Conservation (phyloP, 345 rosid species). For the Pugionium dolabratum region DNA sequence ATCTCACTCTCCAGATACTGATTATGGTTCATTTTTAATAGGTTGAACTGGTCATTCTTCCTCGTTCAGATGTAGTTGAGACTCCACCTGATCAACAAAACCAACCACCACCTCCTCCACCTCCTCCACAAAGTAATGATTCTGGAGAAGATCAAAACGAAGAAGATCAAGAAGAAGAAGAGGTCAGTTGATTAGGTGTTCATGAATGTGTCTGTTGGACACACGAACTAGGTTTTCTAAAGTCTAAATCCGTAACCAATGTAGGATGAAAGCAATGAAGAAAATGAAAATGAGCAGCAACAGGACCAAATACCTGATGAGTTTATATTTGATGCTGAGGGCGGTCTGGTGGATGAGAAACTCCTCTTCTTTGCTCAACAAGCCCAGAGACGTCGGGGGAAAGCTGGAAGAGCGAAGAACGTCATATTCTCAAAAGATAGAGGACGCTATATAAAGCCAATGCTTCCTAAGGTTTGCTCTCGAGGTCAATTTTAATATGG, state of each 20-base stretch:
- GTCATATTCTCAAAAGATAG: conserved; percentile 95
- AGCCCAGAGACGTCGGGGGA: conserved; percentile 84
- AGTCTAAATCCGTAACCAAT: conserved; percentile 29
- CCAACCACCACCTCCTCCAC: conserved; percentile 96
- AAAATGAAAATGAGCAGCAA: conserved; percentile 88
- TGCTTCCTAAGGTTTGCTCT: conserved; percentile 86
- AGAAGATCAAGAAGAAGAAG: conserved; percentile 78
- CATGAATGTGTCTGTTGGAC: not conserved
- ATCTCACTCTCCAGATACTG: conserved; percentile 17
- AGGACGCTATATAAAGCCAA: conserved; percentile 96
- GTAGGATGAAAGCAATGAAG: conserved; percentile 81
- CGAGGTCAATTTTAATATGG: conserved; percentile 19
- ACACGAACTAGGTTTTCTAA: conserved; percentile 18
- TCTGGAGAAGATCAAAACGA: conserved; percentile 80
- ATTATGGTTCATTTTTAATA: conserved; percentile 37
- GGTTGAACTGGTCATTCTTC: conserved; percentile 98
- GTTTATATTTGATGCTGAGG: conserved; percentile 97
- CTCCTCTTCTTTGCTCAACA: conserved; percentile 97
- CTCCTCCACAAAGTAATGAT: conserved; percentile 86
- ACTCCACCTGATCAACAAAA: conserved; percentile 86
- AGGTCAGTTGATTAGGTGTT: conserved; percentile 33
- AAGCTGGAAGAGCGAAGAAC: conserved; percentile 98
- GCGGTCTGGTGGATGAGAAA: conserved; percentile 96
- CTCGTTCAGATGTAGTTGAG: conserved; percentile 77
- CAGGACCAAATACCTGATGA: conserved; percentile 95